Conservation (phyloP, 176 grass and related monocot species). For the Rhynchospora tenuis region DNA sequence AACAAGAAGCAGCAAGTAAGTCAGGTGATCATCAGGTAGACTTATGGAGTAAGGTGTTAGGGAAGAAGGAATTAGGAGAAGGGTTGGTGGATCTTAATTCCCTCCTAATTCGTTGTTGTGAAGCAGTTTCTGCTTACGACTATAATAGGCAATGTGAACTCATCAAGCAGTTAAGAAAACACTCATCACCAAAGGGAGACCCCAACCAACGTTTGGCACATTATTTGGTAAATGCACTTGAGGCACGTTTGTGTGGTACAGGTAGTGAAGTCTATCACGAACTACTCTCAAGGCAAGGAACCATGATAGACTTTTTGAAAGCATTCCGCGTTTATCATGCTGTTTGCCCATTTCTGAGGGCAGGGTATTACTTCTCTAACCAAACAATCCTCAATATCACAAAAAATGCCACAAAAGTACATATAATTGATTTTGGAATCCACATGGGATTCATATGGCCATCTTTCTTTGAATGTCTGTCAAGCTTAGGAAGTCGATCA, state of each 20-base stretch:
- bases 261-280: not conserved
- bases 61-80: not conserved
- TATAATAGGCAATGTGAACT: not conserved
- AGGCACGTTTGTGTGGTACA: not conserved
- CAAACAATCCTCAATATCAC: conserved; percentile 23
- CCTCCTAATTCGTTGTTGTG: not conserved
- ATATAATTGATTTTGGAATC: conserved; percentile 41
- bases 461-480: conserved; percentile 23
- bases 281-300: not conserved
- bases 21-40: too few relatives aligned
- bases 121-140: not conserved
- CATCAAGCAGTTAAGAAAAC: not conserved
- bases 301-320: not conserved
- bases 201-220: not conserved
- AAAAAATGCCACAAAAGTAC: conserved; percentile 23
- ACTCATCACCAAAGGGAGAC: not conserved
- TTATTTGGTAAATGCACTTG: not conserved
- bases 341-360: too few relatives aligned
- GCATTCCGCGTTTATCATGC: conserved; percentile 33
- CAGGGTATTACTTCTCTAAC: conserved; percentile 18
- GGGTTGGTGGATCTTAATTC: not conserved
- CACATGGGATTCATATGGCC: conserved; percentile 42
- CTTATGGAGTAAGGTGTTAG: not conserved
- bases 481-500: not conserved
- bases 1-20: not conserved